phyloP scores from a whole-genome alignment of 139 green algal species.

The Limnomonas spitsbergensis region DNA sequence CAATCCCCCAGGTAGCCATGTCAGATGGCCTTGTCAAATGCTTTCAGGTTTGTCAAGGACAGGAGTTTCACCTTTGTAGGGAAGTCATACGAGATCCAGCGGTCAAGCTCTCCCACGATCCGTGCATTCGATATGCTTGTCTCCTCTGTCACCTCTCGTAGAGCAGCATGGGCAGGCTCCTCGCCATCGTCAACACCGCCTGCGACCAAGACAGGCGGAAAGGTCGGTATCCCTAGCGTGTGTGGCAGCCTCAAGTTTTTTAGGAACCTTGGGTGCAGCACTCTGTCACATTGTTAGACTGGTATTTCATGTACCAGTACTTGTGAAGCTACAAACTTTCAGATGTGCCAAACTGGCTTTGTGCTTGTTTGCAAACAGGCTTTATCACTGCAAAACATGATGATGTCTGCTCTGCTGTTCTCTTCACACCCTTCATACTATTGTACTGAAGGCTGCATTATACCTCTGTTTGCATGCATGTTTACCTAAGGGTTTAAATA shows the following conservation, averaged over 20 bases:
- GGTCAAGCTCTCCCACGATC: slow-evolving; percentile 16
- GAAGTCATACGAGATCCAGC: slow-evolving; percentile 34
- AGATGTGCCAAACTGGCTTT: not conserved
- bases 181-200: slow-evolving; percentile 37
- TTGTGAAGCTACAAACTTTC: not conserved
- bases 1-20: too few relatives aligned
- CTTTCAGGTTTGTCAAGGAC: not conserved
- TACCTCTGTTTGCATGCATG: too few relatives aligned
- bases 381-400: too few relatives aligned
- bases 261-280: not conserved
- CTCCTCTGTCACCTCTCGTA: slow-evolving; percentile 38
- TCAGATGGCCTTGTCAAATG: not conserved
- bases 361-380: not conserved
- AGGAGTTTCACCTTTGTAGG: slow-evolving; percentile 11
- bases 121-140: slow-evolving; percentile 20
- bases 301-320: not conserved
- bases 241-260: not conserved
- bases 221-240: not conserved
- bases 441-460: too few relatives aligned
- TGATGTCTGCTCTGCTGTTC: too few relatives aligned
- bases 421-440: too few relatives aligned
- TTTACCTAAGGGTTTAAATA: too few relatives aligned
- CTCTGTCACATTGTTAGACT: not conserved
- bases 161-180: slow-evolving; percentile 34
- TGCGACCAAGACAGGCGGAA: not conserved